Evolutionary conservation across 2,329 filamentous ascomycete species (phyloP).

Genomic region (Cercospora beticola): DNA sequence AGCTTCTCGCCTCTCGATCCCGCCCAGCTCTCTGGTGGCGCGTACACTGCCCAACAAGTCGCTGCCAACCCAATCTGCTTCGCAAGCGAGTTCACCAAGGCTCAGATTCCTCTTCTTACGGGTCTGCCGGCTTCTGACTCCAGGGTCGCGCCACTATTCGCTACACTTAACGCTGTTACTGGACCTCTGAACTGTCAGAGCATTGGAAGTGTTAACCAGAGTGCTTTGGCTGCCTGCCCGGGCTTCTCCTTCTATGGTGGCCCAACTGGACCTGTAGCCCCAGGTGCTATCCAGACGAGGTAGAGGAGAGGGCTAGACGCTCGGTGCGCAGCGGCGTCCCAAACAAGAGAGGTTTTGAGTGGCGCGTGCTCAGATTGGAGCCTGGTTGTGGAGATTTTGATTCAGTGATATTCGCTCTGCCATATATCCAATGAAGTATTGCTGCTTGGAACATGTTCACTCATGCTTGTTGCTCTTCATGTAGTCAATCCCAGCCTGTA

Average conservation of each 20-base stretch:
- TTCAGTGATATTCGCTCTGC: background rate
- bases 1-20: slow-evolving; percentile 38
- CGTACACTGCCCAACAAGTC: slow-evolving; percentile 42
- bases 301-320: background rate
- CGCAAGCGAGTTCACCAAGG: slow-evolving; percentile 27
- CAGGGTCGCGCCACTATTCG: slow-evolving; percentile 17
- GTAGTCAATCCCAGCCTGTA: slow-evolving; percentile 19
- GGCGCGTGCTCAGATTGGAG: background rate
- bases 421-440: background rate
- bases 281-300: slow-evolving; percentile 31
- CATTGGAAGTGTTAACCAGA: slow-evolving; percentile 32
- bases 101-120: slow-evolving; percentile 26
- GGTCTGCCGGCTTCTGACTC: slow-evolving; percentile 16
- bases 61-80: slow-evolving; percentile 34
- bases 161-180: slow-evolving; percentile 16
- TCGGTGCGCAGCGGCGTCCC: background rate
- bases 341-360: no score
- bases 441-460: background rate
- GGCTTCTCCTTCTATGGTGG: slow-evolving; percentile 35
- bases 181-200: slow-evolving; percentile 23
- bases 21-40: slow-evolving; percentile 40
- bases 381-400: background rate
- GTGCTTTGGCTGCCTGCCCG: slow-evolving; percentile 31
- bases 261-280: slow-evolving; percentile 31
- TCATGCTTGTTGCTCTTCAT: slow-evolving; percentile 2